phyloP scores from a whole-genome alignment of 1,284 basidiomycete genomes.

The Rugosomyces carneus region DNA sequence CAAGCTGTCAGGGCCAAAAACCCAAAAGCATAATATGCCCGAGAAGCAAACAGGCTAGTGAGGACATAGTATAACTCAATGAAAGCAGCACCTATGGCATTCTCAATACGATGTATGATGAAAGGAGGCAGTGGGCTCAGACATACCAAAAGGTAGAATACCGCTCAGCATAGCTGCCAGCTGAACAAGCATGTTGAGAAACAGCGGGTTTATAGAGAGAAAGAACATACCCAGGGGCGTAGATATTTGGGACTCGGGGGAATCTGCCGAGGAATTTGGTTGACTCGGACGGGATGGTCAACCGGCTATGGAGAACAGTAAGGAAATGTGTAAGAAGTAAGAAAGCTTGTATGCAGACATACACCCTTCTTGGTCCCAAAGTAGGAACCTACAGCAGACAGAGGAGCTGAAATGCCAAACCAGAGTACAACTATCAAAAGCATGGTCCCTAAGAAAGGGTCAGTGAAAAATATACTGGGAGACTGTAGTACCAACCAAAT shows the following conservation, averaged over 20 bases:
- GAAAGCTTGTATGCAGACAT: slow-evolving; percentile 25
- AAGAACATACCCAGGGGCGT: slow-evolving; percentile 56
- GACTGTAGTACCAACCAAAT: slow-evolving; percentile 50
- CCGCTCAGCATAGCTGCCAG: slow-evolving; percentile 80
- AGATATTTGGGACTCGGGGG: slow-evolving; percentile 84
- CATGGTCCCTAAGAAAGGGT: slow-evolving; percentile 61
- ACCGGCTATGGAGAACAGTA: slow-evolving; percentile 43
- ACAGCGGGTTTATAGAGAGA: background rate
- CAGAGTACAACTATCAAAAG: slow-evolving; percentile 87
- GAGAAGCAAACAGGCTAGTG: slow-evolving; percentile 89
- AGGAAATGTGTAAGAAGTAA: slow-evolving; percentile 1
- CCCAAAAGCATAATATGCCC: slow-evolving; percentile 93
- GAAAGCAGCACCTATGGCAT: slow-evolving; percentile 74
- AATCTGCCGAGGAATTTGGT: slow-evolving; percentile 90
- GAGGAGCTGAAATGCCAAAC: slow-evolving; percentile 92
- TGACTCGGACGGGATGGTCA: slow-evolving; percentile 80
- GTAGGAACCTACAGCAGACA: slow-evolving; percentile 69
- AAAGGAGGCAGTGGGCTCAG: background rate
- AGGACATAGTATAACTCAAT: slow-evolving; percentile 95
- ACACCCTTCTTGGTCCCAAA: slow-evolving; percentile 88
- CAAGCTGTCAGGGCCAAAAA: slow-evolving; percentile 88
- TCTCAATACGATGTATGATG: background rate
- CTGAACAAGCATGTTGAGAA: slow-evolving; percentile 28
- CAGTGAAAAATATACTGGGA: background rate
- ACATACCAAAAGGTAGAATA: slow-evolving; percentile 83